Evolutionary conservation across 2,329 filamentous ascomycete species (phyloP).

Genomic region (Xylaria digitata): DNA sequence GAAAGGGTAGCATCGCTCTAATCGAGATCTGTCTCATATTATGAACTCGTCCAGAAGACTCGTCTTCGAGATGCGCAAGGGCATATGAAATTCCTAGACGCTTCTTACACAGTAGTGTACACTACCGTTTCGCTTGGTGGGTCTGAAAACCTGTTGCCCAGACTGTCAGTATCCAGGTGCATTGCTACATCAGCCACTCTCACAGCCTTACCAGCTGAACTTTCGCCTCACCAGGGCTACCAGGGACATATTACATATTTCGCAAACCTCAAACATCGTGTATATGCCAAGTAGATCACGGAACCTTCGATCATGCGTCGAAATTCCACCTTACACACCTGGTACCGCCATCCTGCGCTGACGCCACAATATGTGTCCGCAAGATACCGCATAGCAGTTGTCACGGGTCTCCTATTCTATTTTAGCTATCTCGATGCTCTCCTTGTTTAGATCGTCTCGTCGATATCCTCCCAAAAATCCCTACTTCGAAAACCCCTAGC

Average conservation of each 20-base stretch:
- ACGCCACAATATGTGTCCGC: constrained; percentile 10
- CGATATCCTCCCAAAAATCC: neutral
- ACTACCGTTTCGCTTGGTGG: neutral
- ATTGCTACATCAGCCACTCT: constrained; percentile 5
- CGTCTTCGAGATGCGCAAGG: too few species aligned
- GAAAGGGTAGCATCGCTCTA: too few species aligned
- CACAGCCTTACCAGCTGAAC: constrained; percentile 33
- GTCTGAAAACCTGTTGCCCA: neutral
- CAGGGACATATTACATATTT: neutral
- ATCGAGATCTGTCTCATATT: too few species aligned
- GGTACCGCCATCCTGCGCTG: neutral
- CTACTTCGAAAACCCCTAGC: neutral
- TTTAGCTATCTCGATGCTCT: neutral
- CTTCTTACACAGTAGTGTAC: too few species aligned
- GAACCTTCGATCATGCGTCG: neutral
- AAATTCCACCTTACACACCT: neutral
- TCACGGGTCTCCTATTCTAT: neutral
- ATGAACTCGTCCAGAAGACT: too few species aligned
- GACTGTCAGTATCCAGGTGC: constrained; percentile 8
- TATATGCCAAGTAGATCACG: neutral
- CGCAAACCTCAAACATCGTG: neutral
- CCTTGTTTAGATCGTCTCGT: neutral
- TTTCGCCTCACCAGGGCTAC: constrained; percentile 12
- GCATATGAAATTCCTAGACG: too few species aligned
- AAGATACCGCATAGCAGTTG: constrained; percentile 6